These are phyloP conservation scores for Podila epicladia DNA, from an alignment of 192 early-diverging fungal genomes.

Conservation along the genomic window DNA sequence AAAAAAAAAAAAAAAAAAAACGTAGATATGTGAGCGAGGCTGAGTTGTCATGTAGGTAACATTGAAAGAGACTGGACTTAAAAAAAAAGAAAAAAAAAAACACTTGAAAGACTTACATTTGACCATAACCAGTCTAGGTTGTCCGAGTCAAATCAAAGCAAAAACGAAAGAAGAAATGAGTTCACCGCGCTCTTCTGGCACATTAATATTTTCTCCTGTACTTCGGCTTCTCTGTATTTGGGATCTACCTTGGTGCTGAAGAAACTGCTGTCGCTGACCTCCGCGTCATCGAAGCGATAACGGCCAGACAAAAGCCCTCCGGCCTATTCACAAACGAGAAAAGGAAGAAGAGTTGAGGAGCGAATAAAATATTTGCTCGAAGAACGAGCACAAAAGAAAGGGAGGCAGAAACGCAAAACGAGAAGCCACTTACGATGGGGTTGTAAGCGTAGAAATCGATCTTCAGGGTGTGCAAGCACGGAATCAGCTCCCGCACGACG, in stretches of 20 bases:
- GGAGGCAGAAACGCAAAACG: too few species aligned
- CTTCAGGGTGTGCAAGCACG: conserved; percentile 61
- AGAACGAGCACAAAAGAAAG: background rate
- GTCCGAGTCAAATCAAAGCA: background rate
- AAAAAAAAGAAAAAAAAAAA: too few species aligned
- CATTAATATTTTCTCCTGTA: background rate
- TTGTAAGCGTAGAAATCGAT: conserved; percentile 76
- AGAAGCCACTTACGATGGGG: conserved; percentile 47
- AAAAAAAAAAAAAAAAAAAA: background rate
- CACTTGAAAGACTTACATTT: conserved; percentile 3
- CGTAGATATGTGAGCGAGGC: too few species aligned
- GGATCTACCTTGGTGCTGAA: conserved; percentile 15
- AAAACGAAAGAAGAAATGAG: background rate
- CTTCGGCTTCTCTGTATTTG: background rate
- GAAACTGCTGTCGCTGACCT: conserved; percentile 3
- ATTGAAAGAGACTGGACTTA: background rate
- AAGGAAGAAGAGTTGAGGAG: background rate
- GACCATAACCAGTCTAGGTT: conserved; percentile 19
- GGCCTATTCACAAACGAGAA: conserved; percentile 5
- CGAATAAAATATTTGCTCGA: background rate
- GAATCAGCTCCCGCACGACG: conserved; percentile 60
- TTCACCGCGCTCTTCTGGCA: background rate
- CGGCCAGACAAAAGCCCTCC: conserved; percentile 35
- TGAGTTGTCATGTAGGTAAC: background rate
- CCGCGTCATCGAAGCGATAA: conserved; percentile 8